Base-by-base conservation (phyloP, 768 basidiomycete genomes). In the Russula brevipes region DNA sequence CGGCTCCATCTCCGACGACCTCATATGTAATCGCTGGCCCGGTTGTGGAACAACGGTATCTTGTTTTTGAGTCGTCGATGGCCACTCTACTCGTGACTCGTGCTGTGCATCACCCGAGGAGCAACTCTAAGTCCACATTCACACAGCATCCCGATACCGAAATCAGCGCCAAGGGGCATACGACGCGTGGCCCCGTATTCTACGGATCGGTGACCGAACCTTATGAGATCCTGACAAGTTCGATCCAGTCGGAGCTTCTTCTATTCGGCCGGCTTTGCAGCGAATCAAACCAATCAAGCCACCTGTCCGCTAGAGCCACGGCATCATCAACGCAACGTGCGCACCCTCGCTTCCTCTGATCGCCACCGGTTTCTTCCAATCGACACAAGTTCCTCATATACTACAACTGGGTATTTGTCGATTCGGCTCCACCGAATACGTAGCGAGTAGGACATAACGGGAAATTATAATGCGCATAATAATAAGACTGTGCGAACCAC, bases 191-290 rank as follows among this genome's bases (percentile, higher is more conserved):
- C 46, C 59, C 52, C 60, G 60, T 42, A 14, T 55, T 14, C 11
- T 9, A 54, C 60, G 60, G 60, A 61, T 61, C 60, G 30, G 24
- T 30, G 10, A 50, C 57, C 57, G 47, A 38, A 31, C 38, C 5
- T 9, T 9, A n/a, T 38, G 16, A 7, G 35, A 52, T 36, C 51
- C 31, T 31, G 19, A 39, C 47, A 39, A 24, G n/a, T 57, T 61
- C 45, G 53, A 49, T 61, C 53, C 16, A 4, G 5, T 54, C 53
- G 60, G 53, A 33, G 2, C 53, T 60, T 45, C 46, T 44, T 31
- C 16, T 12, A 36, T 47, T 38, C 45, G 53, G 59, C 7, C 53
- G 24, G 45, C 42, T 5, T 19, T 38, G 12, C n/a, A 7, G 36
- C 44, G 52, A 60, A 39, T 36, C 19, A 39, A 24, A n/a, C n/a